Evolutionary conservation across 805 yeast genomes (phyloP).

Genomic region (Wickerhamiella azymoides): DNA sequence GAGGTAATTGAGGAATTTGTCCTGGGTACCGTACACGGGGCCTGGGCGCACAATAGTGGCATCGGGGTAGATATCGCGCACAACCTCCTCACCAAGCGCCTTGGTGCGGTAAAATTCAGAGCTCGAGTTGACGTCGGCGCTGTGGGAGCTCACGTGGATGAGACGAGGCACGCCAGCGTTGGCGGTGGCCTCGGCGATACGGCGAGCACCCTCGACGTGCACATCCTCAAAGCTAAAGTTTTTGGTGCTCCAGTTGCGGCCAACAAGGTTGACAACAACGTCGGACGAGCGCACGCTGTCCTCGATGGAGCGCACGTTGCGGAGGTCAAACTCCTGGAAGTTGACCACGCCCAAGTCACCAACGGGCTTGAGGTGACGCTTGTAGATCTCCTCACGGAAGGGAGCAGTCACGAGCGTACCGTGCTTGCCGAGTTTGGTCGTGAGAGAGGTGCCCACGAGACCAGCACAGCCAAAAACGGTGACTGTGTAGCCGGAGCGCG

Average conservation of each 20-base stretch:
- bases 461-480: conserved; percentile 80
- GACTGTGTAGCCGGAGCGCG: conserved; percentile 78
- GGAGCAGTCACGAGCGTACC: conserved; percentile 70
- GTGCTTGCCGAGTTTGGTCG: conserved; percentile 62
- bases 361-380: conserved; percentile 62
- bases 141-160: conserved; percentile 67
- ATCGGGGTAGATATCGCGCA: conserved; percentile 52
- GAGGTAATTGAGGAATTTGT: conserved; percentile 48
- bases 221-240: conserved; percentile 74
- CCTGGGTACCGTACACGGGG: conserved; percentile 65
- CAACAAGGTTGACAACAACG: conserved; percentile 67
- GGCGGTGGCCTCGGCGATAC: conserved; percentile 60
- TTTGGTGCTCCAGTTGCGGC: conserved; percentile 62
- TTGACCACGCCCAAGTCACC: conserved; percentile 85
- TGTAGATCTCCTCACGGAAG: conserved; percentile 66
- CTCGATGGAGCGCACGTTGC: conserved; percentile 63
- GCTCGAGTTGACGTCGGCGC: conserved; percentile 53
- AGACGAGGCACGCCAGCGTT: conserved; percentile 60
- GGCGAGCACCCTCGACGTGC: conserved; percentile 61
- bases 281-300: conserved; percentile 69
- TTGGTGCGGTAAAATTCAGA: conserved; percentile 68
- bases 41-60: conserved; percentile 78
- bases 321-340: conserved; percentile 66
- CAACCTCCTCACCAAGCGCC: conserved; percentile 63
- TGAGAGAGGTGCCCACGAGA: conserved; percentile 58